A percentile compares a stretch with the other conserved stretches of the same genome.
Evolutionary conservation across 192 early-diverging fungal genomes (phyloP).

Genomic region (Podila verticillata): DNA sequence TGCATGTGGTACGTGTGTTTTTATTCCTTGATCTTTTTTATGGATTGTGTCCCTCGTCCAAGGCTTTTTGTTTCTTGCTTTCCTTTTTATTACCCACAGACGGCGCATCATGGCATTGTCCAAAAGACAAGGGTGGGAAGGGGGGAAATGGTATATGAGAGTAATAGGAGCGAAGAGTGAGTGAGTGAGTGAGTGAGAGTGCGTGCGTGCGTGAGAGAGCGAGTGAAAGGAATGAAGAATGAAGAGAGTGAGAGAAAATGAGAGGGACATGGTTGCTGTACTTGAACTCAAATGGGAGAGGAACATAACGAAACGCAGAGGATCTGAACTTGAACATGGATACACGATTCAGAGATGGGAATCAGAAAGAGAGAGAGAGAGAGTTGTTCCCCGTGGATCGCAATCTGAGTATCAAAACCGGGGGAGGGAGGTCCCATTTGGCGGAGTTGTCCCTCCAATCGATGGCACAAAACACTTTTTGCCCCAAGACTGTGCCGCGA

Average conservation of each 20-base stretch:
- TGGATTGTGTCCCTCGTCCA: not conserved
- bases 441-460: not conserved
- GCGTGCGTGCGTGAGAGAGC: too few relatives aligned
- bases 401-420: not conserved
- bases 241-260: not conserved
- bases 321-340: too few relatives aligned
- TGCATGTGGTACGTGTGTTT: slow-evolving; percentile 93
- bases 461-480: too few relatives aligned
- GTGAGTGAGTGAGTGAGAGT: too few relatives aligned
- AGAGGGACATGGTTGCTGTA: not conserved
- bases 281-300: not conserved
- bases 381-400: not conserved
- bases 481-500: too few relatives aligned
- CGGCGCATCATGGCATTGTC: too few relatives aligned
- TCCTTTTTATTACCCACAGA: not conserved
- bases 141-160: too few relatives aligned
- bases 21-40: slow-evolving; percentile 13
- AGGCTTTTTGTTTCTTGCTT: not conserved
- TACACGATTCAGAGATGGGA: not conserved
- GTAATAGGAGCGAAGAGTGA: too few relatives aligned
- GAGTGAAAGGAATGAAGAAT: not conserved
- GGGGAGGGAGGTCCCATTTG: not conserved
- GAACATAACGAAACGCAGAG: too few relatives aligned
- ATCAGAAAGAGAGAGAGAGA: not conserved
- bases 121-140: not conserved